Conservation (phyloP, 768 basidiomycete species). For the Lactifluus pinguis region DNA sequence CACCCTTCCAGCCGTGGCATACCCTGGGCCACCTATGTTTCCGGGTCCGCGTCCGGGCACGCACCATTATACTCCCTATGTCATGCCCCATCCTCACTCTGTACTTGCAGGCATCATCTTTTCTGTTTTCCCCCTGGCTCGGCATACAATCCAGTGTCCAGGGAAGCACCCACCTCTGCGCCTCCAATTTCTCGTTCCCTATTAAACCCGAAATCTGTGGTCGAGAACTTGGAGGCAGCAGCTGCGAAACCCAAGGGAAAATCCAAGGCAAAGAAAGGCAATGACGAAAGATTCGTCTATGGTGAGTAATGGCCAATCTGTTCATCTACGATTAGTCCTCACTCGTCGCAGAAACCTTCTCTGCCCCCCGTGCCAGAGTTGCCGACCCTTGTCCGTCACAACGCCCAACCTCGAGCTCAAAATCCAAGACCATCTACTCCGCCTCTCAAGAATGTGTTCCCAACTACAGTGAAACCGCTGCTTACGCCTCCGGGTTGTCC, state of each 20-base stretch:
- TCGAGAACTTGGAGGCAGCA: background rate
- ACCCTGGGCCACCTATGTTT: conserved; percentile 25
- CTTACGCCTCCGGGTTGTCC: conserved; percentile 33
- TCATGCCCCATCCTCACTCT: conserved; percentile 33
- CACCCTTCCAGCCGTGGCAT: conserved; percentile 20
- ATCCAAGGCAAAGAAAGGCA: conserved; percentile 16
- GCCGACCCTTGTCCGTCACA: conserved; percentile 16
- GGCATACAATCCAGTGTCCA: conserved; percentile 28
- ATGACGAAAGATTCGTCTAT: background rate
- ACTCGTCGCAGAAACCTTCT: conserved; percentile 1
- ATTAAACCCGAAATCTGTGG: background rate
- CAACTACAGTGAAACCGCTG: conserved; percentile 8
- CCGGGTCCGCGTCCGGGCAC: conserved; percentile 30
- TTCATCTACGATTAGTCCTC: background rate
- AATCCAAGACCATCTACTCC: conserved; percentile 6
- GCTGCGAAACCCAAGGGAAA: conserved; percentile 11
- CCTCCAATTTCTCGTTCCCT: conserved; percentile 1
- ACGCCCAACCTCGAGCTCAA: background rate
- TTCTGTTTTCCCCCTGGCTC: conserved; percentile 58
- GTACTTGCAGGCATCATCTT: conserved; percentile 60
- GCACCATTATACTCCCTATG: conserved; percentile 43
- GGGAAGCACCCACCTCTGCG: conserved; percentile 10
- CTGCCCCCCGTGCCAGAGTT: conserved; percentile 17
- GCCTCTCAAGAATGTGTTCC: background rate
- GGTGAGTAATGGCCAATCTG: background rate